A percentile compares a stretch with the other conserved stretches of the same genome.
phyloP scores from a whole-genome alignment of 495 filamentous ascomycete genomes.

The Staphylotrichum tortipilum region DNA sequence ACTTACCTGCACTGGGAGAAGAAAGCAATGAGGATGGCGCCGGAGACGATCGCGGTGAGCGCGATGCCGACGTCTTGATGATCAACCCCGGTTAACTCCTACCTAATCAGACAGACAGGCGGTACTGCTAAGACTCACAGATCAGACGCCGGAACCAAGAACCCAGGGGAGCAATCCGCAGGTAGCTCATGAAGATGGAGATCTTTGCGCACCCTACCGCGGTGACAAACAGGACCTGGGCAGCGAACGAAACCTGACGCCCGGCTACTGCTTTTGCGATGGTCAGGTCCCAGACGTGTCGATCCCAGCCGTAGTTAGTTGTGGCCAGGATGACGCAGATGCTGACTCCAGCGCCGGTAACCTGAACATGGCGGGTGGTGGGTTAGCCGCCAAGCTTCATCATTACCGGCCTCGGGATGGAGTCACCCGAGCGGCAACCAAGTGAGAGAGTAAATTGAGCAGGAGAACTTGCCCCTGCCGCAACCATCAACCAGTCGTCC shows the following conservation, averaged over 20 bases:
- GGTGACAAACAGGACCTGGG: conserved; percentile 20
- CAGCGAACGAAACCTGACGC: conserved; percentile 22
- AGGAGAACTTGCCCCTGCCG: conserved; percentile 10
- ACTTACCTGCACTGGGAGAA: conserved; percentile 22
- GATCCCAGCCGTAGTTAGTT: conserved; percentile 19
- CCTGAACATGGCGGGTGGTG: not conserved
- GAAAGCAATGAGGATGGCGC: conserved; percentile 26
- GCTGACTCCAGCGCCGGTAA: conserved; percentile 18
- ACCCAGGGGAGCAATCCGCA: conserved; percentile 38
- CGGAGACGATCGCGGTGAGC: conserved; percentile 16
- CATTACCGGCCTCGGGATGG: too few relatives aligned
- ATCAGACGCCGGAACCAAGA: conserved; percentile 31
- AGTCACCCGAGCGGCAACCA: too few relatives aligned
- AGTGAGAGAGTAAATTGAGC: not conserved
- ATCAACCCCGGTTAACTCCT: too few relatives aligned
- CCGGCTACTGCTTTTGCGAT: conserved; percentile 4
- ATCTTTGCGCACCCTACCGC: conserved; percentile 33
- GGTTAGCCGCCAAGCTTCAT: too few relatives aligned
- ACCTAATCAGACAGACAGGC: not conserved
- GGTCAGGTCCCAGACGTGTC: conserved; percentile 21
- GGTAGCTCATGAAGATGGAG: conserved; percentile 44
- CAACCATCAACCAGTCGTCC: conserved; percentile 28
- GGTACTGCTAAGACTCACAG: not conserved
- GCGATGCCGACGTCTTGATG: conserved; percentile 11
- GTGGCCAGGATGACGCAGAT: conserved; percentile 19